These are phyloP conservation scores for Alloteropsis semialata DNA, from an alignment of 176 grass and related monocot species.

Conservation along the genomic window DNA sequence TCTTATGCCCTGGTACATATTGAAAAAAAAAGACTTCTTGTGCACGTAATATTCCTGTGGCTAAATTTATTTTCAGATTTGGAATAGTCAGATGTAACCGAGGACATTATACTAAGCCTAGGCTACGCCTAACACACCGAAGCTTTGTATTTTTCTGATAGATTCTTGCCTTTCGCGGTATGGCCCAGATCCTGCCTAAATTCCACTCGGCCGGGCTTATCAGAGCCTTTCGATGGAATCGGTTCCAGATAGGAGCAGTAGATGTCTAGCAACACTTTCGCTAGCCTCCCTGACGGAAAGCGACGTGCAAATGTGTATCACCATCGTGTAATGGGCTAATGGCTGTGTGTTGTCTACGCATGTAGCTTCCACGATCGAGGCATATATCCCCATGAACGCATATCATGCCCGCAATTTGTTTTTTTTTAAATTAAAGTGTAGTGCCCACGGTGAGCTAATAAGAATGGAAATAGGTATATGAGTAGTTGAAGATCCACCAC, in stretches of 20 bases:
- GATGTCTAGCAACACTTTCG: slow-evolving; percentile 26
- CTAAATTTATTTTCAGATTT: not conserved
- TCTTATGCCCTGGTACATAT: not conserved
- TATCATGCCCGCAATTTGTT: not conserved
- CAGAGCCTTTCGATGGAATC: slow-evolving; percentile 17
- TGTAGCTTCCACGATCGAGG: slow-evolving; percentile 30
- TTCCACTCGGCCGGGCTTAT: slow-evolving; percentile 11
- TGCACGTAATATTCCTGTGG: not conserved
- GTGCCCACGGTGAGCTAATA: not conserved
- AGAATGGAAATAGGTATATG: not conserved
- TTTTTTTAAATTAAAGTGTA: not conserved
- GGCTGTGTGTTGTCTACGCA: slow-evolving; percentile 22
- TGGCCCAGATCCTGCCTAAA: slow-evolving; percentile 31
- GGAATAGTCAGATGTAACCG: not conserved
- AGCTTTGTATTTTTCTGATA: not conserved
- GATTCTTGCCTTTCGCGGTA: not conserved
- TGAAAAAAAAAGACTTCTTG: no score
- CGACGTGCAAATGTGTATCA: slow-evolving; percentile 15
- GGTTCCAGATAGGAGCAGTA: slow-evolving; percentile 17
- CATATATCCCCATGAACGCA: slow-evolving; percentile 2
- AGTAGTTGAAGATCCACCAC: not conserved
- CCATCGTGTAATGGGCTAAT: slow-evolving; percentile 33
- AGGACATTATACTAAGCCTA: not conserved
- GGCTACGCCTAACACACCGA: not conserved
- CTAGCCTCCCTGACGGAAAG: slow-evolving; percentile 45